Percentiles rank a stretch among this genome's conserved stretches.
These are phyloP conservation scores for Piper betle DNA, from an alignment of 164 flowering plant species.

Conservation along the genomic window DNA sequence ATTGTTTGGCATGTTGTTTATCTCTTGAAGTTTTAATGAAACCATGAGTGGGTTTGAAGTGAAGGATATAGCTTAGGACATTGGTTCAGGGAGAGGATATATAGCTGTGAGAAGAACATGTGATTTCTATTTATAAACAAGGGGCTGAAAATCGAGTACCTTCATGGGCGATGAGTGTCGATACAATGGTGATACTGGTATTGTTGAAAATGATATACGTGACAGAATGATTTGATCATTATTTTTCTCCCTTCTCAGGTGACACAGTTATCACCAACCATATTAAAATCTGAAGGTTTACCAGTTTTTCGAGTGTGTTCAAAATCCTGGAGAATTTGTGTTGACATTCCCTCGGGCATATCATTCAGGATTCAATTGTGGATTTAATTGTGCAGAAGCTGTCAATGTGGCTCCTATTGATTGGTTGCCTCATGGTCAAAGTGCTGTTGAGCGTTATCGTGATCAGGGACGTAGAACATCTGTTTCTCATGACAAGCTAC, in stretches of 20 bases:
- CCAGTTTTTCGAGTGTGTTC: constrained; percentile 73
- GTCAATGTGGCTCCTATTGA: constrained; percentile 63
- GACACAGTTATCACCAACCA: constrained; percentile 42
- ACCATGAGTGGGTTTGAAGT: too few relatives aligned
- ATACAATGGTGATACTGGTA: too few relatives aligned
- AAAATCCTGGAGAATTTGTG: constrained; percentile 58
- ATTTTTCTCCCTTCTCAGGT: constrained; percentile 28
- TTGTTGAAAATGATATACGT: too few relatives aligned
- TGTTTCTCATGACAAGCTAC: constrained; percentile 65
- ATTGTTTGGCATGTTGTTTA: too few relatives aligned
- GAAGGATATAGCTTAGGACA: too few relatives aligned
- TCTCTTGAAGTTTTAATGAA: too few relatives aligned
- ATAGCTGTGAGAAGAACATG: too few relatives aligned
- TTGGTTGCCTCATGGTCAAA: constrained; percentile 77
- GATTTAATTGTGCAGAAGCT: constrained; percentile 61
- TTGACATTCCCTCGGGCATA: constrained; percentile 67
- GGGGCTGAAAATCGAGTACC: too few relatives aligned
- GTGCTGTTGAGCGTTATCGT: constrained; percentile 41
- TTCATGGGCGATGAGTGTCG: too few relatives aligned
- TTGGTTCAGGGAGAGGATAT: too few relatives aligned
- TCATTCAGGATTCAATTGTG: constrained; percentile 62
- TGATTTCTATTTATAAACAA: too few relatives aligned
- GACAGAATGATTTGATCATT: background rate
- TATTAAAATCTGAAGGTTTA: constrained; percentile 47
- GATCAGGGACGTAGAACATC: constrained; percentile 39